These are phyloP conservation scores for Tilletia caries DNA, from an alignment of 1,284 basidiomycete species.

Conservation along the genomic window DNA sequence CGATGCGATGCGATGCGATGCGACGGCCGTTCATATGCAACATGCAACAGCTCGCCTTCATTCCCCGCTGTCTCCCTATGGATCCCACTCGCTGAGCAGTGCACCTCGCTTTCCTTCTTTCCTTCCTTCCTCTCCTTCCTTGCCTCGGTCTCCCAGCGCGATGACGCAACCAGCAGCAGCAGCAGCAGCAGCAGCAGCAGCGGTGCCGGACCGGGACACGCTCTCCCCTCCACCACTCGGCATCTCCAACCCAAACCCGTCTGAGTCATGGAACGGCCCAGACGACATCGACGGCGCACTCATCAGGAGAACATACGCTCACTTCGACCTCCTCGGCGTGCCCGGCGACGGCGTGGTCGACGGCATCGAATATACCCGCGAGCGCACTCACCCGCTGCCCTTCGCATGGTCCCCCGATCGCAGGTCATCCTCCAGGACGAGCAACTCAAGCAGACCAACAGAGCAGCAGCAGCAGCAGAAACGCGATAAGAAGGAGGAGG, in stretches of 20 bases:
- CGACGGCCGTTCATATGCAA: no score
- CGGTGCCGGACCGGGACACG: no score
- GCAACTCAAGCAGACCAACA: constrained; percentile 6
- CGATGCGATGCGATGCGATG: no score
- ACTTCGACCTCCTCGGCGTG: constrained; percentile 41
- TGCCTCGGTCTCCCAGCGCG: no score
- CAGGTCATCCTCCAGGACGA: neutral
- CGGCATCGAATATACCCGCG: constrained; percentile 46
- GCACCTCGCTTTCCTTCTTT: no score
- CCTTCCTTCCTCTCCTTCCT: no score
- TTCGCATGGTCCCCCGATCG: neutral
- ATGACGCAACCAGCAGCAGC: no score
- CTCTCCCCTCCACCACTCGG: neutral
- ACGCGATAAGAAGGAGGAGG: neutral
- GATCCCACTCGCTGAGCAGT: no score
- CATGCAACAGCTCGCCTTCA: no score
- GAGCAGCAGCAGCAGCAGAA: neutral
- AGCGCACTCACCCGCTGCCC: constrained; percentile 17
- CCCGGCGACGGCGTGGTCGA: constrained; percentile 42
- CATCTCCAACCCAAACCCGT: constrained; percentile 14
- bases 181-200: no score
- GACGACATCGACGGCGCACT: constrained; percentile 40
- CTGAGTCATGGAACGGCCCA: constrained; percentile 24
- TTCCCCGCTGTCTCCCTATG: no score
- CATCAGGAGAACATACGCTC: constrained; percentile 43